phyloP scores from a whole-genome alignment of 768 basidiomycete species.

The Crassisporium funariophilum region DNA sequence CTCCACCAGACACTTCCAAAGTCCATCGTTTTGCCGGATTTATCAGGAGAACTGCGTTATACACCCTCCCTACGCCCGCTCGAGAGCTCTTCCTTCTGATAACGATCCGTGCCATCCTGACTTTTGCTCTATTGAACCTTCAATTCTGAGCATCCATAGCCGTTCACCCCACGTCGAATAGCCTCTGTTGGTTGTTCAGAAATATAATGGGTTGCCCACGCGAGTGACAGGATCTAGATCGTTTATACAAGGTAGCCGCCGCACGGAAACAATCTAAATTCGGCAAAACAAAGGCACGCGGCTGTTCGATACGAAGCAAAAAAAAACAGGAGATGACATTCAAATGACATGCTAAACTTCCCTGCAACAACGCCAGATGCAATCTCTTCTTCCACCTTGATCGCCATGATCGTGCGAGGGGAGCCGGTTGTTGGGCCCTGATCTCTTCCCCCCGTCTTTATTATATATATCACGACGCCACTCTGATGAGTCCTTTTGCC shows the following conservation, averaged over 20 bases:
- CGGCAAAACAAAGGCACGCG: conserved; percentile 63
- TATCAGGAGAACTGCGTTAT: no score
- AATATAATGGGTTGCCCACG: no score
- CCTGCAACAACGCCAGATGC: conserved; percentile 42
- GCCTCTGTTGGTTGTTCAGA: conserved; percentile 16
- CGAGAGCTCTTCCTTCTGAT: not conserved
- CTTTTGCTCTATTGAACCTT: not conserved
- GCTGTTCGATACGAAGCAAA: conserved; percentile 45
- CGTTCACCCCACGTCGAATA: conserved; percentile 19
- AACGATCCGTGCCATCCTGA: not conserved
- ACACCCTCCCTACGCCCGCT: not conserved
- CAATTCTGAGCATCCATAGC: conserved; percentile 9
- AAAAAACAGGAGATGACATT: conserved; percentile 32
- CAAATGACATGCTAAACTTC: conserved; percentile 46
- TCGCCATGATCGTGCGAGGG: conserved; percentile 70
- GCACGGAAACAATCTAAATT: conserved; percentile 49
- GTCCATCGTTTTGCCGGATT: no score
- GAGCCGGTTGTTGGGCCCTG: conserved; percentile 45
- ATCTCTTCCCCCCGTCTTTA: conserved; percentile 39
- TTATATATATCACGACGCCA: conserved; percentile 62
- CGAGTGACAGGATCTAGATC: conserved; percentile 42
- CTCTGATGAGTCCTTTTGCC: conserved; percentile 48
- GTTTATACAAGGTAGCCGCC: conserved; percentile 38
- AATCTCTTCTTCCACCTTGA: conserved; percentile 52
- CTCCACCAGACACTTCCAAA: no score